These are phyloP conservation scores for Leishmania turanica DNA, from an alignment of 208 protist species.

Conservation along the genomic window DNA sequence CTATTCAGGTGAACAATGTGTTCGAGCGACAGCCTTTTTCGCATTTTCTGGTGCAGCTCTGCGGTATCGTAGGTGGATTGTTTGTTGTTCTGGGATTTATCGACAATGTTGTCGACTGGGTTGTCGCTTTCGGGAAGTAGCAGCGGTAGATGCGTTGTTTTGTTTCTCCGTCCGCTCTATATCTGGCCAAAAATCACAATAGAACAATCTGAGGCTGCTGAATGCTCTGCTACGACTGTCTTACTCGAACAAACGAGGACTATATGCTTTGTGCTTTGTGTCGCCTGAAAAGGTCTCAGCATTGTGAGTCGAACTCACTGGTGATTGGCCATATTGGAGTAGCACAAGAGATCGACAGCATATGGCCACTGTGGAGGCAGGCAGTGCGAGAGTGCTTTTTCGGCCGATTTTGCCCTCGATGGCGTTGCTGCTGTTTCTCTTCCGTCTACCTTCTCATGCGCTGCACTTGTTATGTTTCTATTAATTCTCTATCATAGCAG, in stretches of 20 bases:
- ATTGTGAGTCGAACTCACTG: background rate
- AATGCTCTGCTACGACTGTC: background rate
- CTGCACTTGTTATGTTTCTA: background rate
- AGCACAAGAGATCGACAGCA: background rate
- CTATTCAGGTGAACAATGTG: constrained; percentile 79
- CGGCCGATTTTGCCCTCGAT: background rate
- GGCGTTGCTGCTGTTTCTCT: too few species aligned
- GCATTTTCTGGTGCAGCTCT: constrained; percentile 81
- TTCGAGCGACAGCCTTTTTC: constrained; percentile 64
- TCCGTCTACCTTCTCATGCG: background rate
- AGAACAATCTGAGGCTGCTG: background rate
- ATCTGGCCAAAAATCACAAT: background rate
- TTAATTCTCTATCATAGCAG: background rate
- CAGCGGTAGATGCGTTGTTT: background rate
- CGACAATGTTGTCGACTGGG: constrained; percentile 52
- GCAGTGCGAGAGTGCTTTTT: background rate
- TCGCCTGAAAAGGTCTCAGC: background rate
- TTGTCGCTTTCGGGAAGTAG: background rate
- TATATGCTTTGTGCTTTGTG: background rate
- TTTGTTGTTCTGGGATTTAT: constrained; percentile 85
- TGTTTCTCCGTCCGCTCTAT: background rate
- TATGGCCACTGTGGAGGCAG: background rate
- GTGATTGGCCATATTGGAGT: background rate
- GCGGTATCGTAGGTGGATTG: constrained; percentile 86
- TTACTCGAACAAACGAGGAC: background rate